phyloP scores from a whole-genome alignment of 2,329 filamentous ascomycete species.

The Epichloe baconii region DNA sequence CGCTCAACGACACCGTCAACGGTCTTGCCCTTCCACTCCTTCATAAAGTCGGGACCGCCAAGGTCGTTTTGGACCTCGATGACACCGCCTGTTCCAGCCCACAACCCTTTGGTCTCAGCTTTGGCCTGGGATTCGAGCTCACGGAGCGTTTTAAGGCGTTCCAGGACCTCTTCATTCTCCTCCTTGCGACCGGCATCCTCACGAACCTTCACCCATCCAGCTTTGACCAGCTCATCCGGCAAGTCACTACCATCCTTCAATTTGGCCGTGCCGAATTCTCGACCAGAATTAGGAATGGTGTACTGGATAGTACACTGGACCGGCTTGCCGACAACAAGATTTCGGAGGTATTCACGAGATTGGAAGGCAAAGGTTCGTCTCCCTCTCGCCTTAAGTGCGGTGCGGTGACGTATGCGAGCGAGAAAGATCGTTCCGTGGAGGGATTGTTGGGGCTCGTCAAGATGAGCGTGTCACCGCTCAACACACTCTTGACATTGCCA shows the following conservation, averaged over 20 bases:
- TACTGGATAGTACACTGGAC: constrained; percentile 80
- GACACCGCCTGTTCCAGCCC: constrained; percentile 50
- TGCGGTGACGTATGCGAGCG: constrained; percentile 82
- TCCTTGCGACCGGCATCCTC: constrained; percentile 91
- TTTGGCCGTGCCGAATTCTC: constrained; percentile 75
- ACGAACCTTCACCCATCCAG: constrained; percentile 85
- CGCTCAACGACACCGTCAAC: constrained; percentile 82
- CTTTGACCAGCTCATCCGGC: constrained; percentile 71
- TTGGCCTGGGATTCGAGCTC: constrained; percentile 66
- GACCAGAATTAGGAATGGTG: constrained; percentile 69
- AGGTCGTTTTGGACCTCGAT: constrained; percentile 77
- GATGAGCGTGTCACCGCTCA: constrained; percentile 86
- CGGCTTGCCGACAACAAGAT: constrained; percentile 71
- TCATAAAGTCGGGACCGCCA: constrained; percentile 64
- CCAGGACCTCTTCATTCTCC: constrained; percentile 61
- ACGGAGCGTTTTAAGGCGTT: constrained; percentile 66
- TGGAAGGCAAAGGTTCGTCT: constrained; percentile 85
- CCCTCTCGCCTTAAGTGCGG: constrained; percentile 79
- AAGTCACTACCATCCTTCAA: constrained; percentile 64
- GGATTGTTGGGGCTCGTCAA: constrained; percentile 72
- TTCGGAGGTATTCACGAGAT: constrained; percentile 84
- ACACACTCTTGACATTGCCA: constrained; percentile 80
- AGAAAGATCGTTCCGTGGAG: constrained; percentile 70
- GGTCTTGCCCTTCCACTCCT: constrained; percentile 72
- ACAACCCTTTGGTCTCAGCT: constrained; percentile 68